Evolutionary conservation across 306 rosid genomes (phyloP).

Genomic region (Pterocarpus santalinus): DNA sequence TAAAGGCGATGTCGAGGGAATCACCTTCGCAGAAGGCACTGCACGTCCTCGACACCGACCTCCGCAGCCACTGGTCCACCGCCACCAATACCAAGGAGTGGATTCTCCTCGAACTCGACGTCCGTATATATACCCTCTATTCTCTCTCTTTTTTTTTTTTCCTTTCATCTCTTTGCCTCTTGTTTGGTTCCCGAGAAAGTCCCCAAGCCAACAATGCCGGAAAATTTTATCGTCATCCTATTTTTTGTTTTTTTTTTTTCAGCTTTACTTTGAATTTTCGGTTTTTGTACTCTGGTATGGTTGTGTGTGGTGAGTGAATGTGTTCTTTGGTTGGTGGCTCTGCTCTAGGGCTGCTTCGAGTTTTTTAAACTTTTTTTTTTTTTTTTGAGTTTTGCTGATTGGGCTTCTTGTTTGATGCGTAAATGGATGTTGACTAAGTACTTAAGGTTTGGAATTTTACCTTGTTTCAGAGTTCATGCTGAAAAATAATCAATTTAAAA

Average conservation of each 20-base stretch:
- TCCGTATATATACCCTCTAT: constrained; percentile 13
- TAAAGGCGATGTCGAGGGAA: constrained; percentile 87
- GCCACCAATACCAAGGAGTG: constrained; percentile 97
- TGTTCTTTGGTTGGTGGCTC: background rate
- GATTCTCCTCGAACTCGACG: constrained; percentile 90
- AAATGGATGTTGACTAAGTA: background rate
- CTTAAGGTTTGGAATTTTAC: constrained; percentile 25
- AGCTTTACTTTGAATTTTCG: background rate
- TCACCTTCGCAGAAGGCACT: constrained; percentile 85
- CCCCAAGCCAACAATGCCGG: constrained; percentile 2
- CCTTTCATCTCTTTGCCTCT: background rate
- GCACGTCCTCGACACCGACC: constrained; percentile 89
- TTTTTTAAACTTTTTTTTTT: background rate
- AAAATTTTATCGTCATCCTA: background rate
- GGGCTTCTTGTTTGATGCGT: background rate
- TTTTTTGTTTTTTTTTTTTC: background rate
- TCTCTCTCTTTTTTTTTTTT: background rate
- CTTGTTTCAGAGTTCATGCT: background rate
- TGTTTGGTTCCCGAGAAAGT: background rate
- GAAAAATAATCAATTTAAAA: background rate
- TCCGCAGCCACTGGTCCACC: constrained; percentile 95
- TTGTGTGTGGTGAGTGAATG: background rate
- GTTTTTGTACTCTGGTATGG: background rate
- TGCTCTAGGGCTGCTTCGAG: background rate
- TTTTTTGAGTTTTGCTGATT: background rate